A percentile compares a stretch with the other conserved stretches of the same genome.
These are phyloP conservation scores for Coemansia sp. DNA, from an alignment of 192 early-diverging fungal species.

Conservation along the genomic window DNA sequence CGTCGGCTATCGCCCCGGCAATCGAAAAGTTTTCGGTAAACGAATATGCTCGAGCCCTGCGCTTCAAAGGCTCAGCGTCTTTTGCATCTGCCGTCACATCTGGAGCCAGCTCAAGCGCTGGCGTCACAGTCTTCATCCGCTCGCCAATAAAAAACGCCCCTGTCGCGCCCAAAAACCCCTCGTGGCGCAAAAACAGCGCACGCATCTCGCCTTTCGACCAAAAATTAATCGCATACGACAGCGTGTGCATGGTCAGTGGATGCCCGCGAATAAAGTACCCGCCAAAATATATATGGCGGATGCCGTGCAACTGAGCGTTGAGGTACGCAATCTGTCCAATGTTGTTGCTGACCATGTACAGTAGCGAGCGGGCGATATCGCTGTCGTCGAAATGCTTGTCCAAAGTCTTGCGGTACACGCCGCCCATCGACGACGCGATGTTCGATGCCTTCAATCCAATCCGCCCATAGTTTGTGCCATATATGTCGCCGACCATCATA, in stretches of 20 bases:
- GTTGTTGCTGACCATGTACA: slow-evolving; percentile 98
- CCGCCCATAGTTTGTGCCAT: slow-evolving; percentile 84
- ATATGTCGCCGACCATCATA: slow-evolving; percentile 94
- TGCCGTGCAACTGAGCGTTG: slow-evolving; percentile 89
- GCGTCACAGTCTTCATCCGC: neutral
- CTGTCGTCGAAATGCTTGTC: slow-evolving; percentile 65
- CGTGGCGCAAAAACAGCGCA: slow-evolving; percentile 94
- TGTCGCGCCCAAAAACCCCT: slow-evolving; percentile 93
- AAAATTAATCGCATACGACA: slow-evolving; percentile 95
- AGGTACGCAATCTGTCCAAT: slow-evolving; percentile 98
- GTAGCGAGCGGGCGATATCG: slow-evolving; percentile 85
- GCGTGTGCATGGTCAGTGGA: slow-evolving; percentile 94
- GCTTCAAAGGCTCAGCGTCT: neutral
- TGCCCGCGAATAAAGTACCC: slow-evolving; percentile 98
- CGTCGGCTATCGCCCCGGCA: slow-evolving; percentile 58
- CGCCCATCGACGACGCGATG: slow-evolving; percentile 94
- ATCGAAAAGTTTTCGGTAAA: slow-evolving; percentile 84
- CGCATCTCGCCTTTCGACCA: slow-evolving; percentile 96
- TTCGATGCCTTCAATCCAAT: slow-evolving; percentile 91
- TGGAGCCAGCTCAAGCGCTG: neutral
- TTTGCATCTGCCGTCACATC: too few relatives aligned
- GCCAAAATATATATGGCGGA: slow-evolving; percentile 91
- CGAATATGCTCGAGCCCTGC: slow-evolving; percentile 52
- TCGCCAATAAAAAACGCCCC: slow-evolving; percentile 63
- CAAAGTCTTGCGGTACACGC: slow-evolving; percentile 87